Conservation (phyloP, 1,284 basidiomycete genomes). For the Abortiporus biennis region DNA sequence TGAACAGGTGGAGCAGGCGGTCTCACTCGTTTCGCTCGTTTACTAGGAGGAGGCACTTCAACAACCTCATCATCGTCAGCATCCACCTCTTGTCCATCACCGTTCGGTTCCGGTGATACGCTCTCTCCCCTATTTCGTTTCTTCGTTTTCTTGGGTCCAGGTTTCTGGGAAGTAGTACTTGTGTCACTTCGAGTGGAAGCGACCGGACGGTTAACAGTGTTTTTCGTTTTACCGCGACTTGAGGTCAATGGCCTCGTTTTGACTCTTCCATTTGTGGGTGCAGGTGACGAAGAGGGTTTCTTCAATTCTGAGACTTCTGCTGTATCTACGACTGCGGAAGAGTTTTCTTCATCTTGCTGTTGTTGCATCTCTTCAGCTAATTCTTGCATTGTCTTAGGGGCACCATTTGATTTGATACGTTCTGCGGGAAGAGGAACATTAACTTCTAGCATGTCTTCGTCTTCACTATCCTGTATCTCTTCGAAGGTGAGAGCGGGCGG, state of each 20-base stretch:
- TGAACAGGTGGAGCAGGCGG: slow-evolving; percentile 18
- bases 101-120: not conserved
- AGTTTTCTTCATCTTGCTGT: no score
- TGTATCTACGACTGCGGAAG: slow-evolving; percentile 4
- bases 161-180: not conserved
- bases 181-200: not conserved
- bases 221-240: no score
- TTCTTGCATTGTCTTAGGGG: slow-evolving; percentile 60
- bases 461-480: slow-evolving; percentile 18
- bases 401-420: slow-evolving; percentile 14
- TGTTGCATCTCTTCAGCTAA: no score
- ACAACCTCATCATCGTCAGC: slow-evolving; percentile 6
- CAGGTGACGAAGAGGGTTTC: no score
- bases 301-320: slow-evolving; percentile 7
- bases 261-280: no score
- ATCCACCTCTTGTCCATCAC: slow-evolving; percentile 4
- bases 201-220: no score
- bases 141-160: not conserved
- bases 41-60: not conserved
- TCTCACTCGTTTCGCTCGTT: slow-evolving; percentile 7
- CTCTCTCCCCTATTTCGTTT: not conserved
- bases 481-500: no score
- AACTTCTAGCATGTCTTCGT: slow-evolving; percentile 30
- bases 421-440: slow-evolving; percentile 14
- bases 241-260: no score